phyloP scores from a whole-genome alignment of 805 yeast species.

The Sporopachydermia quercuum region DNA sequence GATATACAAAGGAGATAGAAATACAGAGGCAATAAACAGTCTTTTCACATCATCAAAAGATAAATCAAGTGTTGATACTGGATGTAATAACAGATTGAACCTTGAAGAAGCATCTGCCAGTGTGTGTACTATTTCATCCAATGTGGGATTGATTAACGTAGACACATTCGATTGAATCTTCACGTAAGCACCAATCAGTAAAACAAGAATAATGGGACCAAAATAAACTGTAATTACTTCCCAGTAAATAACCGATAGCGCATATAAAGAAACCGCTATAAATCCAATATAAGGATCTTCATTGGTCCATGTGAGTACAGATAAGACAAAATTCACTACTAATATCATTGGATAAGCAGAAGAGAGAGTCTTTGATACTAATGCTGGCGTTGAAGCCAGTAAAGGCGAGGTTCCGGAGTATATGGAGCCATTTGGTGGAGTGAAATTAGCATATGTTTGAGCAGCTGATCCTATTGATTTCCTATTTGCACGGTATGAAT shows the following conservation, averaged over 20 bases:
- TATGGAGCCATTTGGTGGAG: constrained; percentile 22
- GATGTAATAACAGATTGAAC: constrained; percentile 63
- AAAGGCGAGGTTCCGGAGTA: constrained; percentile 54
- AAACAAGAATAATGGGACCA: constrained; percentile 60
- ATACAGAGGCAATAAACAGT: constrained; percentile 67
- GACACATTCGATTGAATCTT: constrained; percentile 19
- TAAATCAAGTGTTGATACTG: constrained; percentile 62
- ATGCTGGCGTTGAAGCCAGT: constrained; percentile 66
- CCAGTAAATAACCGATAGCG: constrained; percentile 56
- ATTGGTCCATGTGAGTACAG: constrained; percentile 81
- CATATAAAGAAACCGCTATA: constrained; percentile 38
- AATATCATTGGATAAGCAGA: constrained; percentile 72
- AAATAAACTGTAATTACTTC: constrained; percentile 65
- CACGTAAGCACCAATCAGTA: constrained; percentile 16
- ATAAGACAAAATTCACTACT: constrained; percentile 51
- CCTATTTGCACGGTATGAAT: constrained; percentile 4
- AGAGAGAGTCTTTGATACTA: constrained; percentile 53
- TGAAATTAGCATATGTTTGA: constrained; percentile 21
- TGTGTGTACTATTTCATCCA: constrained; percentile 73
- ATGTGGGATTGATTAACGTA: constrained; percentile 55
- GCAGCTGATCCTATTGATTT: background rate
- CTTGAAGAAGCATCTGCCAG: constrained; percentile 62
- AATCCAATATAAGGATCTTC: constrained; percentile 69
- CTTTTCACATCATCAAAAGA: constrained; percentile 69
- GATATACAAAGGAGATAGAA: constrained; percentile 75